Base-by-base conservation (phyloP, 2,329 filamentous ascomycete genomes). In the Diaporthe sp. region DNA sequence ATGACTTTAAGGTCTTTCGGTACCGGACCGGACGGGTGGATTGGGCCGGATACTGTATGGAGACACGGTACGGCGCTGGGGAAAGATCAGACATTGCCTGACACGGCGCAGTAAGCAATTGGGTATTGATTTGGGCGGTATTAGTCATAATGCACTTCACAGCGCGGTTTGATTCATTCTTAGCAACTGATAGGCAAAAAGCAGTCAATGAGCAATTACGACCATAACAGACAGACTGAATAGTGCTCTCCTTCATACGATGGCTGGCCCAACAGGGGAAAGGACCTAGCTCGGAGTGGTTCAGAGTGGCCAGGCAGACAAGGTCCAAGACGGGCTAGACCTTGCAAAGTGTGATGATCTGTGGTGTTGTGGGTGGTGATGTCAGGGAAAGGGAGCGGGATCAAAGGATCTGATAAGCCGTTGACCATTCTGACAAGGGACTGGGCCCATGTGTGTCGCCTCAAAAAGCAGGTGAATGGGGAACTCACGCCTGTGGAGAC, bases 361-460 rank as follows among this genome's bases (percentile, higher is more conserved):
- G 32, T 39, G 69, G 17, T 47, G 42, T 25, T 37, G 44, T 51
- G 69, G 58, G 25, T 63, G 69, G 69, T 71, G 69, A 71, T 71
- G 69, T 71, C 69, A 71, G 69, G 32, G 69, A 30, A 51, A 71
- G 47, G 44, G 47, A 42, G 56, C 25, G 69, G 44, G 32, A 71
- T 71, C 42, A 71, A 61, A 71, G 69, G 56, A 71, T 71, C 69
- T 51, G 56, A 71, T 71, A 71, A 71, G 63, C 63, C 44, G 25
- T 66, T 37, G 63, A 27, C 63, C 19, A 66, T 27, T 27, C 63
- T 27, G 15, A 37, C 63, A 66, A 66, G 30, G 39, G 55, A 63
- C 69, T 71, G 69, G 69, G 56, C 56, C 56, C 44, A 42, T 71
- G 42, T n/a, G 22, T 66, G 22, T 22, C 17, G 3, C n/a, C 17